phyloP scores from a whole-genome alignment of 2,329 filamentous ascomycete species.

The Alternaria gansuensis region DNA sequence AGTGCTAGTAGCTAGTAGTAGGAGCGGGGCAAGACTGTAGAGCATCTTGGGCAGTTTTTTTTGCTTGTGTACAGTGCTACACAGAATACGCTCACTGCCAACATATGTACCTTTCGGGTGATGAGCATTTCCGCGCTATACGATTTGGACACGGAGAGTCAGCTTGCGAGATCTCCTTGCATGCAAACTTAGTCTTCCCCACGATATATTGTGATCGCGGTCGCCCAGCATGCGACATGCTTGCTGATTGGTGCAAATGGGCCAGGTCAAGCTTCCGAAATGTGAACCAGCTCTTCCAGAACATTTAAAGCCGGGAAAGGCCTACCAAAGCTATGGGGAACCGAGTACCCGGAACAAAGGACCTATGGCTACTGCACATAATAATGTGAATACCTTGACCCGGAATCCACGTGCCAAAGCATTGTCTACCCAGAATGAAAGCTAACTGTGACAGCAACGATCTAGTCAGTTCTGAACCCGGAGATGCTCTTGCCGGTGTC shows the following conservation, averaged over 20 bases:
- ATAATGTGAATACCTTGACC: not conserved
- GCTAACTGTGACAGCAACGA: not conserved
- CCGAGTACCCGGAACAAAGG: constrained; percentile 14
- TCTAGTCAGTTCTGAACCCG: constrained; percentile 1
- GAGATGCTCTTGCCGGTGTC: not conserved
- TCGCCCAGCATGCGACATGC: not conserved
- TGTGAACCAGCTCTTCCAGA: constrained; percentile 19
- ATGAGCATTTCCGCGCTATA: constrained; percentile 12
- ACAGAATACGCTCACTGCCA: not conserved
- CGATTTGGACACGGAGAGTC: constrained; percentile 19
- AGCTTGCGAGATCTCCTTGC: constrained; percentile 1
- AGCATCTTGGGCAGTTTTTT: constrained; percentile 12
- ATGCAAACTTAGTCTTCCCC: not conserved
- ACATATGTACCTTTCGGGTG: constrained; percentile 3
- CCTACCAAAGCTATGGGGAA: constrained; percentile 5
- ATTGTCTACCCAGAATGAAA: not conserved
- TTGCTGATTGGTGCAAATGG: constrained; percentile 23
- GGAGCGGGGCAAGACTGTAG: constrained; percentile 12
- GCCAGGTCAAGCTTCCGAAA: constrained; percentile 9
- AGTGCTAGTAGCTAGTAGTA: constrained; percentile 29
- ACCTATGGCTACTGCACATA: constrained; percentile 12
- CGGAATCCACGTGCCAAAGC: not conserved
- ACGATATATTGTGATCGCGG: constrained; percentile 22
- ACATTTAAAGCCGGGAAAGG: constrained; percentile 2
- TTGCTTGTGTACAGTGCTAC: not conserved